phyloP scores from a whole-genome alignment of 2,329 filamentous ascomycete species.

The Echinosphaeria canescens region DNA sequence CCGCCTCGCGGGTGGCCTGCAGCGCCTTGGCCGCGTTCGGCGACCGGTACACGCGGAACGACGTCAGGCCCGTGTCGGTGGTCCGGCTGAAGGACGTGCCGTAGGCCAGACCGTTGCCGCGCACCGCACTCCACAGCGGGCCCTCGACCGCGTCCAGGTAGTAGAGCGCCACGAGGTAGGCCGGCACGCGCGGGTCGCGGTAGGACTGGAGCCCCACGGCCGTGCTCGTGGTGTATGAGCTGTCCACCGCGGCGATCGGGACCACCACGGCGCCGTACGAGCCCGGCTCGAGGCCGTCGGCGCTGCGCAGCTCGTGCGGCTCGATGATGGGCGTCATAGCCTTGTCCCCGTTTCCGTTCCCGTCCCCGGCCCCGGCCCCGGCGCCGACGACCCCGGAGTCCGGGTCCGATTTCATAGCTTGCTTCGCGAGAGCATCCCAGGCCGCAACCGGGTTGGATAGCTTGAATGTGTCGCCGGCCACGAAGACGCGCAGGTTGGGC shows the following conservation, averaged over 20 bases:
- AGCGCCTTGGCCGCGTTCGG: slow-evolving; percentile 82
- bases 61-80: slow-evolving; percentile 57
- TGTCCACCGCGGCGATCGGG: slow-evolving; percentile 83
- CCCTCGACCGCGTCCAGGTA: slow-evolving; percentile 91
- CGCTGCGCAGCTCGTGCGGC: slow-evolving; percentile 48
- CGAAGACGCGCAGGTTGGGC: slow-evolving; percentile 67
- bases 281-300: slow-evolving; percentile 55
- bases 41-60: slow-evolving; percentile 76
- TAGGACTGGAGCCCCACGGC: slow-evolving; percentile 55
- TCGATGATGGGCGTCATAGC: slow-evolving; percentile 50
- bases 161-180: slow-evolving; percentile 69
- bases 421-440: slow-evolving; percentile 45
- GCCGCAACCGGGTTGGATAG: slow-evolving; percentile 55
- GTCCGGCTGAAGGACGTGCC: slow-evolving; percentile 62
- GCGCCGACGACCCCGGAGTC: too few species aligned
- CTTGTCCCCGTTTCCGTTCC: too few species aligned
- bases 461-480: slow-evolving; percentile 59
- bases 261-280: slow-evolving; percentile 55
- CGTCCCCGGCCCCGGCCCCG: slow-evolving; percentile 22
- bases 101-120: slow-evolving; percentile 85
- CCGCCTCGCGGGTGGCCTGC: slow-evolving; percentile 49
- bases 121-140: slow-evolving; percentile 81
- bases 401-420: too few species aligned
- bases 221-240: slow-evolving; percentile 66
- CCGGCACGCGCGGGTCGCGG: slow-evolving; percentile 56